Evolutionary conservation across 345 rosid species (phyloP), one percentile per base, ranked within the genome.

Genomic region (Lagerstroemia speciosa): DNA sequence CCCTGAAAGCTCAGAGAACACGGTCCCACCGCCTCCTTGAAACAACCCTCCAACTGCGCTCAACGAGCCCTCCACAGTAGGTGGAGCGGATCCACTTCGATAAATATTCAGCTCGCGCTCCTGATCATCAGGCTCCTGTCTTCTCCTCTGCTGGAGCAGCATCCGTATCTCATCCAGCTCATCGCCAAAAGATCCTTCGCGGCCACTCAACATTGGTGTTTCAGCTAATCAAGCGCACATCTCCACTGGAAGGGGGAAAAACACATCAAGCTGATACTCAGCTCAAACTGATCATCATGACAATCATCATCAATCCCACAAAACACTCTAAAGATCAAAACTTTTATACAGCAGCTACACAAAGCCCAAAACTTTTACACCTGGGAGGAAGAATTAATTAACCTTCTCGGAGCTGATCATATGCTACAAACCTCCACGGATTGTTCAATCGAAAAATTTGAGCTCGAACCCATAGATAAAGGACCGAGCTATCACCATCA

Each of bases 31-130:
- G 48, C 70, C 83, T 26, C 84, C 69, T 79, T 85, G 68, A 80
- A 92, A 14, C 66, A 92, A 57, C 10, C 93, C 91, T 65, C 92
- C 96, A 12, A 83, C 78, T 10, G 98, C 90, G 78, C 62, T 84
- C 52, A 85, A 64, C 22, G 98, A 86, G 22, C 98, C 98, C 71
- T 93, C 96, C 6, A 90, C 89, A 0, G 96, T 90, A 7, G 98
- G 98, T 0, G 98, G 98, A 36, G 98, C 97, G 31, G 98, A 93
- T 69, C 97, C 98, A 71, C 96, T 89, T 77, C 98, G 75, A 71
- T 73, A 91, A 66, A 89, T 78, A 73, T 78, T 86, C 67, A 86
- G 85, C 68, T 89, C 97, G 48, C 84, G 72, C 77, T 93, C 97
- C 50, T 83, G 80, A 76, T 89, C 93, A 82, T 76, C 67, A 77